Evolutionary conservation across 148 eudicot species (phyloP), one percentile per base, ranked within the genome.

Genomic region (Camellia lanceoleosa): DNA sequence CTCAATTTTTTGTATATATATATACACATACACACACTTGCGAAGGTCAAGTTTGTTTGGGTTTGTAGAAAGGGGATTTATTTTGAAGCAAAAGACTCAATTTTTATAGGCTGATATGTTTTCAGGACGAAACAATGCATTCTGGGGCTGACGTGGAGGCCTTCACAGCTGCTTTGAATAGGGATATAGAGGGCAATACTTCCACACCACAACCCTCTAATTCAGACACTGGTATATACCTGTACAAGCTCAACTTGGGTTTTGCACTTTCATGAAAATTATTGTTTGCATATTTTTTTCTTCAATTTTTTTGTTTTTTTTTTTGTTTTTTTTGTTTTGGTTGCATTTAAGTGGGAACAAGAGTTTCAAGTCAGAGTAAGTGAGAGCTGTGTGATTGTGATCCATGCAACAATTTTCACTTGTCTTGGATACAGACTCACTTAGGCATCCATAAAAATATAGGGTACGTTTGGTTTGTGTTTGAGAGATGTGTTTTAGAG

Each of bases 121-220:
- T 67, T 47, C 80, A 92, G 98, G 98, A 94, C 68, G 98, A 92
- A 82, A 90, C 92, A 0, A 89, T 94, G 98, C 98, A 92, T 89
- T 94, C 95, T 68, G 97, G 97, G 80, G 98, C 98, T 12, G 98
- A 90, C 73, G 95, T 92, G 73, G 97, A 94, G 68, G 98, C 98
- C 2, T 92, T 94, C 81, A 94, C 93, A 4, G 98, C 98, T 80
- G 97, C 94, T 80, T 74, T 94, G 54, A 94, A 94, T 80, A 89
- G 97, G 79, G 97, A 92, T 62, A 91, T 92, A 63, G 95, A 90
- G 84, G 92, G 92, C 38, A 86, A 87, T 44, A 78, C 87, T 9
- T 83, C 93, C 52, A 46, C 77, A 76, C 75, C 91, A 77, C 93
- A 88, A 55, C 84, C 92, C 66, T 70, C 87, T 15, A 87, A 88